These are phyloP conservation scores for Trichophyton schoenleinii DNA, from an alignment of 2,329 filamentous ascomycete species.

Conservation along the genomic window DNA sequence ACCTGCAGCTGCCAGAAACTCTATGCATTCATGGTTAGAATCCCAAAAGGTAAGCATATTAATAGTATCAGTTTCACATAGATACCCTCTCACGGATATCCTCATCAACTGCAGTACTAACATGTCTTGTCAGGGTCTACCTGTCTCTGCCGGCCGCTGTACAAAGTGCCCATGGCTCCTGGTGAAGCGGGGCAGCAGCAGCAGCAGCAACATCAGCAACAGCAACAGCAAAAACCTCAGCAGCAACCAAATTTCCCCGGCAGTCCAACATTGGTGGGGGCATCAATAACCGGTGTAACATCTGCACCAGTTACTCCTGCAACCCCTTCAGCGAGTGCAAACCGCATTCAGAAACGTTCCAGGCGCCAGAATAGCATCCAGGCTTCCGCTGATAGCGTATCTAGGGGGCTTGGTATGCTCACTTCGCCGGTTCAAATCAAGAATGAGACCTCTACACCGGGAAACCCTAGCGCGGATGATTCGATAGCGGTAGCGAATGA, in stretches of 20 bases:
- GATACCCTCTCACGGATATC: too few species aligned
- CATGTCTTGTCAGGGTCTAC: conserved; percentile 24
- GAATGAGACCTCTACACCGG: background rate
- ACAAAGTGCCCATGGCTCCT: conserved; percentile 24
- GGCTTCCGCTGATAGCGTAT: conserved; percentile 23
- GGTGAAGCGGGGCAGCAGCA: conserved; percentile 15
- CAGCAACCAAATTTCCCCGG: conserved; percentile 1
- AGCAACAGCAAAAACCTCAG: background rate
- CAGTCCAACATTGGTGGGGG: background rate
- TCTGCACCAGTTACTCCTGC: background rate
- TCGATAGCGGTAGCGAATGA: background rate
- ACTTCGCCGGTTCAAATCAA: background rate
- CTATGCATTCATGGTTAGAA: conserved; percentile 34
- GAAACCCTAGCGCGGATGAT: background rate
- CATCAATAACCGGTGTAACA: background rate
- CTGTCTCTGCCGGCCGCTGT: conserved; percentile 32
- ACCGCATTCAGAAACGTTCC: conserved; percentile 26
- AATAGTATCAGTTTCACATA: background rate
- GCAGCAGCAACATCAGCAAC: background rate
- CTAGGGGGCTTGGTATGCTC: conserved; percentile 20
- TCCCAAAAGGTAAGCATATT: conserved; percentile 29
- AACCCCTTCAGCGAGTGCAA: conserved; percentile 17
- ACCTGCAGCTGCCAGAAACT: conserved; percentile 31
- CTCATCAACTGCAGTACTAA: background rate
- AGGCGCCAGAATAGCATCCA: conserved; percentile 25